Evolutionary conservation across 805 yeast species (phyloP), one percentile per base, ranked within the genome.

Genomic region (Scheffersomyces lignosus): DNA sequence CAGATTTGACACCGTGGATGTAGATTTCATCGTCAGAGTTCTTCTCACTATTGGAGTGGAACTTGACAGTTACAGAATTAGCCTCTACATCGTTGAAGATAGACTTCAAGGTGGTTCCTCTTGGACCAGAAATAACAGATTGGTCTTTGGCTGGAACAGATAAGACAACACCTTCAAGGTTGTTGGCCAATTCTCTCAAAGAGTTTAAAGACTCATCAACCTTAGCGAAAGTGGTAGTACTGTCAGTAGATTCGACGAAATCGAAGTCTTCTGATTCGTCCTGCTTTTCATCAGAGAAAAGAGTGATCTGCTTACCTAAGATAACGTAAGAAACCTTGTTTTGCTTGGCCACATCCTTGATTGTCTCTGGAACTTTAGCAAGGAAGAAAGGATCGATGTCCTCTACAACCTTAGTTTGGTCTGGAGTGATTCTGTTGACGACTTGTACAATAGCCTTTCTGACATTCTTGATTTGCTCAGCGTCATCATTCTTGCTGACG

Each of bases 371-470:
- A 13, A 83, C 71, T 43, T 69, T 71, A 14, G 60, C 53, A 33
- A 71, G 56, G 41, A 84, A 76, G 53, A 83, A 78, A 9, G 78
- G 62, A 48, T 84, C 87, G 45, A 91, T 74, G 50, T 86, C 96
- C 5, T 67, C 56, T 29, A 87, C 64, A 8, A 66, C 64, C 41
- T 65, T 63, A 23, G 87, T 75, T 40, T 78, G 77, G 29, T 75
- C 68, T 24, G 97, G 96, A 6, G 87, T 69, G 37, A 83, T 72
- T 35, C 71, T 66, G 62, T 87, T 89, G 37, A 93, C 96, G 15
- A 73, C 62, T 24, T 78, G 71, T 40, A 93, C 87, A 40, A 93
- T 70, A 14, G 78, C 78, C 46, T 79, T 81, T 62, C 90, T 86
- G 25, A 88, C 85, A 10, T 58, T 51, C 55, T 82, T 80, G 44